Percentiles rank a stretch among this genome's conserved stretches.
Evolutionary conservation across 2,329 filamentous ascomycete genomes (phyloP).

Genomic region (Ophiostoma perfectum): DNA sequence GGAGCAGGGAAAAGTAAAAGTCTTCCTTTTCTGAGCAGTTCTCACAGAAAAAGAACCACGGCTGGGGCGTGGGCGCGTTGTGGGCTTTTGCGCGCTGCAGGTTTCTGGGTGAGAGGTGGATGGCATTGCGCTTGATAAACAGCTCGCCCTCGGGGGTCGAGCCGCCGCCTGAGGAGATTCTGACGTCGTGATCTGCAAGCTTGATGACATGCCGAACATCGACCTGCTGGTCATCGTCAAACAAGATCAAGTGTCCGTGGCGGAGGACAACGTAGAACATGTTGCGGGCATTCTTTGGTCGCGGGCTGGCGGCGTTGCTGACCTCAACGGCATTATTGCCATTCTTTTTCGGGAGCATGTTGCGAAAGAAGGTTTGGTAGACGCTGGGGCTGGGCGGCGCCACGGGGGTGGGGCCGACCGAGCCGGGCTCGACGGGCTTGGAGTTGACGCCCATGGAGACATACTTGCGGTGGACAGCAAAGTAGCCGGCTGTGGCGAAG

Average conservation of each 20-base stretch:
- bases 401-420: slow-evolving; percentile 67
- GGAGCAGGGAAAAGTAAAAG: slow-evolving; percentile 89
- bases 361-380: slow-evolving; percentile 97
- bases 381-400: slow-evolving; percentile 83
- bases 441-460: slow-evolving; percentile 87
- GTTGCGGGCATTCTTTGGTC: slow-evolving; percentile 67
- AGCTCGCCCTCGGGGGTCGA: slow-evolving; percentile 83
- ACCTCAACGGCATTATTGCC: slow-evolving; percentile 42
- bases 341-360: slow-evolving; percentile 75
- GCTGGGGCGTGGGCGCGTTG: slow-evolving; percentile 60
- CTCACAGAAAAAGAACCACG: slow-evolving; percentile 91
- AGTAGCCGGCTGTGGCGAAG: slow-evolving; percentile 76
- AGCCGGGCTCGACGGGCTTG: slow-evolving; percentile 76
- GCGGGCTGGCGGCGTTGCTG: slow-evolving; percentile 44
- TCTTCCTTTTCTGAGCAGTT: slow-evolving; percentile 97
- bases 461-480: slow-evolving; percentile 91
- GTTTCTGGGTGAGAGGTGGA: slow-evolving; percentile 66
- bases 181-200: slow-evolving; percentile 78
- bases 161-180: slow-evolving; percentile 71
- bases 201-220: slow-evolving; percentile 96
- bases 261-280: slow-evolving; percentile 89
- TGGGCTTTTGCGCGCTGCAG: slow-evolving; percentile 43
- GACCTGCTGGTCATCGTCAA: slow-evolving; percentile 89
- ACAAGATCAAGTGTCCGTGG: slow-evolving; percentile 96
- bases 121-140: slow-evolving; percentile 90